Base-by-base conservation (phyloP, 192 early-diverging fungal species). In the Coemansia sp. region DNA sequence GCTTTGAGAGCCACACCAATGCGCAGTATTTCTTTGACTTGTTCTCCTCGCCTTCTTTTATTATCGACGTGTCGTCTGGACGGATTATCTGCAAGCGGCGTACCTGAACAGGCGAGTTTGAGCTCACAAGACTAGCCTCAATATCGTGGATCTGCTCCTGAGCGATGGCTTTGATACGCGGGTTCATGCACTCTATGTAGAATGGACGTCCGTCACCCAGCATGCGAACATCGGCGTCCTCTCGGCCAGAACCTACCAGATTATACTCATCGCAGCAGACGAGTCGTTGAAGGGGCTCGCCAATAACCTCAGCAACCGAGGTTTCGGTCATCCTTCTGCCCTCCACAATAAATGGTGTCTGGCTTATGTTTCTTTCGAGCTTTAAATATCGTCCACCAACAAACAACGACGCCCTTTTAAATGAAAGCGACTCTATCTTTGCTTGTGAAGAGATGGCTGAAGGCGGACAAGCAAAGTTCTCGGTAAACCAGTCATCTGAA, bases 181-280 rank as follows among this genome's bases (percentile, higher is more conserved):
- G 95, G 68, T 98, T 94, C 6, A 89, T 84, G 48, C 96, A 64
- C 64, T 96, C 94, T 22, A 95, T 70, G 69, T 94, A 97, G 82
- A 96, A 98, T 12, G 96, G 96, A 16, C 96, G 81, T 20, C 96
- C 96, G 41, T 85, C 83, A 42, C 94, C 94, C 38, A 98, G 79
- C 94, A 95, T 96, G n/a, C 93, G 87, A 20, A 98, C 96, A 76
- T 98, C 93, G 7, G 90, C 89, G 76, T 98, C 96, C 71, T 98
- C 96, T 19, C 95, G 88, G 13, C 96, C 96, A 7, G 95, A 88
- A 0, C 88, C 88, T 3, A 87, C 85, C 72, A 98, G 90, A 62
- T 92, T 95, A 75, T 89, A 91, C 42, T 72, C 87, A 69, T 90
- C 88, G 44, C 80, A 81, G 5, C 72, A 72, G 67, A 88, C 86